These are phyloP conservation scores for Chytriomyces sp. DNA, from an alignment of 192 early-diverging fungal species.

Conservation along the genomic window DNA sequence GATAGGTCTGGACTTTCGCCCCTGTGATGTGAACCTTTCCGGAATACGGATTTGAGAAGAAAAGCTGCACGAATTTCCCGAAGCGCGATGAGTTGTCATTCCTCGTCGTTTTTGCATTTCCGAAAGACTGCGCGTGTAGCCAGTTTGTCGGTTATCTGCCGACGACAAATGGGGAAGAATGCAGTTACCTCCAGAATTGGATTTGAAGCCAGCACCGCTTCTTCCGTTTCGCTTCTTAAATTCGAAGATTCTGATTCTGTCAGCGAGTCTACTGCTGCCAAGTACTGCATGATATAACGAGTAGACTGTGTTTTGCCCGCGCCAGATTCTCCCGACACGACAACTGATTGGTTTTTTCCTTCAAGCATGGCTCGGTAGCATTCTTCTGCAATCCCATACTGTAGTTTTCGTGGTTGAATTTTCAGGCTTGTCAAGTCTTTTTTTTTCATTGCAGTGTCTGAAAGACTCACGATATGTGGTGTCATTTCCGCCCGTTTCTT, in stretches of 20 bases:
- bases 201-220: conserved; percentile 73
- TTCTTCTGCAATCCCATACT: conserved; percentile 89
- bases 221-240: conserved; percentile 34
- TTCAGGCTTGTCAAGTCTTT: not conserved
- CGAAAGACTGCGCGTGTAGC: conserved; percentile 63
- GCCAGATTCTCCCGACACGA: conserved; percentile 90
- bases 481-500: conserved; percentile 80
- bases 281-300: conserved; percentile 93
- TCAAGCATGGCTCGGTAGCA: conserved; percentile 89
- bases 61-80: conserved; percentile 84
- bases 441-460: not conserved
- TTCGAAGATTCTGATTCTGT: not conserved
- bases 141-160: not conserved
- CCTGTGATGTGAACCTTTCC: conserved; percentile 74
- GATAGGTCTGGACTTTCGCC: conserved; percentile 84
- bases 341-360: conserved; percentile 89
- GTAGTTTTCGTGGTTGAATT: not conserved
- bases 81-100: conserved; percentile 95
- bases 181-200: conserved; percentile 79
- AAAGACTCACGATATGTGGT: conserved; percentile 71
- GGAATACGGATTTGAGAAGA: conserved; percentile 37
- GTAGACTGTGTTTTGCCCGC: conserved; percentile 91
- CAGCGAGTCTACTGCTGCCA: conserved; percentile 51
- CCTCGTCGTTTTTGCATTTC: conserved; percentile 92
- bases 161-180: not conserved